phyloP scores from a whole-genome alignment of 176 grass and related monocot species.

The Chrysopogon serrulatus region DNA sequence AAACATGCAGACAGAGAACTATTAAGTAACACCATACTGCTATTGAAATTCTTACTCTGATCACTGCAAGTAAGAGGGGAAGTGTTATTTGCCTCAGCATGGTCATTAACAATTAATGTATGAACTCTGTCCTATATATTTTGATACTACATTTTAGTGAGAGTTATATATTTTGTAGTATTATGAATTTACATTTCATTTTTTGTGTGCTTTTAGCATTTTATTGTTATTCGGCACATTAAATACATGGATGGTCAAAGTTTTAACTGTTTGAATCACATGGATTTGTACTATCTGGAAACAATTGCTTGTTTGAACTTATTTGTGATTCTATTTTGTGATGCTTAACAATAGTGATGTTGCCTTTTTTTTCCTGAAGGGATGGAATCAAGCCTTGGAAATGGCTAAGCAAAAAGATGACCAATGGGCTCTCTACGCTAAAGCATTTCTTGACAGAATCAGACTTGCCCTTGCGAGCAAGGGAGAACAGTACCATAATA shows the following conservation, averaged over 20 bases:
- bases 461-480: constrained; percentile 91
- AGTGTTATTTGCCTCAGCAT: background rate
- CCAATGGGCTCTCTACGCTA: constrained; percentile 88
- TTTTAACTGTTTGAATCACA: constrained; percentile 16
- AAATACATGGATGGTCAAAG: background rate
- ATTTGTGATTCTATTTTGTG: constrained; percentile 5
- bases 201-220: background rate
- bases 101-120: background rate
- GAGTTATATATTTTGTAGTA: background rate
- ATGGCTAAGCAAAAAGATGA: constrained; percentile 72
- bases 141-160: background rate
- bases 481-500: constrained; percentile 74
- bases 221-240: background rate
- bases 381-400: constrained; percentile 80
- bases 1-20: background rate
- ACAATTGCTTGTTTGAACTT: background rate
- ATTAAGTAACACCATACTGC: background rate
- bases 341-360: constrained; percentile 3
- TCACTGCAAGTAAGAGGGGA: background rate
- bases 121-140: background rate
- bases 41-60: background rate
- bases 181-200: background rate
- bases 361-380: constrained; percentile 56
- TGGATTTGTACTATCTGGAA: background rate
- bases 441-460: constrained; percentile 94